Evolutionary conservation across 164 flowering plant species (phyloP), one percentile per base, ranked within the genome.

Genomic region (Tinospora cordifolia): DNA sequence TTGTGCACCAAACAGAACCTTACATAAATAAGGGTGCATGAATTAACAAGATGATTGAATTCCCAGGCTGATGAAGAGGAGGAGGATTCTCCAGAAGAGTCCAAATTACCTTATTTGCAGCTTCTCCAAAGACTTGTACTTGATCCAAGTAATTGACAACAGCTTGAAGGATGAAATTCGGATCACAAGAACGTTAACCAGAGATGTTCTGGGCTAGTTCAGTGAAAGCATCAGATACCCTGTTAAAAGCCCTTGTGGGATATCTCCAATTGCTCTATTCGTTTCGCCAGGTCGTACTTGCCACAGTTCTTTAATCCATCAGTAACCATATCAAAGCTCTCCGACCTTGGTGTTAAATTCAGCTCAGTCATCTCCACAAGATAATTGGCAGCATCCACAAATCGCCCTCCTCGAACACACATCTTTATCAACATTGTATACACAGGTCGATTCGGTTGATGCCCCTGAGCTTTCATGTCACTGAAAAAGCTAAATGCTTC

Each of bases 241-340:
- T 46, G 59, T n/a, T 49, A 87, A 73, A 57, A 66, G 12, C 89
- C 87, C 27, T 84, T 74, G 8, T 85, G 74, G 36, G 91, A 86
- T 36, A 94, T 83, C 81, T 91, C 95, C 78, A 90, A 76, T 46
- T 92, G 85, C 78, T 90, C 92, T 6, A 92, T 85, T 77, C 81
- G 82, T 84, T 83, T 84, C 58, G 97, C 98, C 68, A 94, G 69
- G 69, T 94, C 95, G 82, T 94, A 88, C 71, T 92, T 89, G 69
- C 98, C 97, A 69, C 92, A 84, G 44, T 83, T 85, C 86, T 89
- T 94, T 77, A 94, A 81, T n/a, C 98, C 98, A 83, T 92, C 95
- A 72, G 88, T 85, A 59, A 94, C 92, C 93, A 90, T 79, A 75
- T 91, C 97, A 77, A 94, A 94, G 80, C 84, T 87, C 74, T 88